These are phyloP conservation scores for Penicillium chermesinum DNA, from an alignment of 495 filamentous ascomycete genomes.

Conservation along the genomic window DNA sequence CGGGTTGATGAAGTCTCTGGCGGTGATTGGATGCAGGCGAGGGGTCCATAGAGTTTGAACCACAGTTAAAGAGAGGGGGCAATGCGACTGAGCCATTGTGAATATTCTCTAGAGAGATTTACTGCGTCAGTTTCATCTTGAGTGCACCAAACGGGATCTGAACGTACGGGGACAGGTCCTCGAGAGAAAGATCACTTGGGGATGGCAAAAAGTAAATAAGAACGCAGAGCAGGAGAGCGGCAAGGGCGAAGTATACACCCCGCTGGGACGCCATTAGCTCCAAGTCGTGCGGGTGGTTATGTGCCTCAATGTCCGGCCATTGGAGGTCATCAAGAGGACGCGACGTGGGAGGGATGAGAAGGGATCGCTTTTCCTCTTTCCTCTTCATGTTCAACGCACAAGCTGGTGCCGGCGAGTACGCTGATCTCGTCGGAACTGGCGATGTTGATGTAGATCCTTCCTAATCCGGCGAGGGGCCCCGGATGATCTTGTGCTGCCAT, in stretches of 20 bases:
- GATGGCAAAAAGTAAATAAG: neutral
- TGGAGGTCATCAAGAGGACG: too few species aligned
- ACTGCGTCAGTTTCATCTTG: neutral
- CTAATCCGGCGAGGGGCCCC: neutral
- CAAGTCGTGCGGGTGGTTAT: too few species aligned
- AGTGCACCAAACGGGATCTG: neutral
- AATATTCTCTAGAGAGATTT: neutral
- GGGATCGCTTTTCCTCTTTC: too few species aligned
- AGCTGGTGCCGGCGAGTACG: neutral
- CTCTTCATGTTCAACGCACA: too few species aligned
- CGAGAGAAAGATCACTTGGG: neutral
- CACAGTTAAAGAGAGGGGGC: neutral
- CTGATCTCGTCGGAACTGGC: neutral
- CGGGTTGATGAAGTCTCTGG: neutral
- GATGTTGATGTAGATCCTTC: neutral
- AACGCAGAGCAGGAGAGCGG: neutral
- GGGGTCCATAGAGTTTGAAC: neutral
- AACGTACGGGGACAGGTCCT: neutral
- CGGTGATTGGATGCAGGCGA: neutral
- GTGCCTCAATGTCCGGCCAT: too few species aligned
- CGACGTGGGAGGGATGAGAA: too few species aligned
- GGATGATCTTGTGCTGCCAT: too few species aligned
- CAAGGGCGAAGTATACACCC: neutral
- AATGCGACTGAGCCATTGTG: neutral
- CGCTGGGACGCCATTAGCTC: neutral